phyloP scores from a whole-genome alignment of 164 flowering plant species.

The Tetrastigma voinierianum region DNA sequence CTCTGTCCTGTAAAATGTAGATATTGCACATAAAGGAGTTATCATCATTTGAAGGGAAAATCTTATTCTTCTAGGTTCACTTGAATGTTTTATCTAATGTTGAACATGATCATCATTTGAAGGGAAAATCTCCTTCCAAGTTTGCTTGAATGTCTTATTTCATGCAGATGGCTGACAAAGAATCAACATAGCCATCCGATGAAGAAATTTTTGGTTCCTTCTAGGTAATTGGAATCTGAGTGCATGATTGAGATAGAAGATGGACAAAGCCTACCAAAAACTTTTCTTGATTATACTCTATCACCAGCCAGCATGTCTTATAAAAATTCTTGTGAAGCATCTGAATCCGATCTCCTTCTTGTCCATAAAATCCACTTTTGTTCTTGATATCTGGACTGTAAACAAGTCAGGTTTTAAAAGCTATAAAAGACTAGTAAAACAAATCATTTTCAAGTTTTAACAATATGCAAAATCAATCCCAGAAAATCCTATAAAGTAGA shows the following conservation, averaged over 20 bases:
- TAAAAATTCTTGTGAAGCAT: conserved; percentile 48
- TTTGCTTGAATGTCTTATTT: too few relatives aligned
- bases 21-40: background rate
- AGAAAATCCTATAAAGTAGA: background rate
- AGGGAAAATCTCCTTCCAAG: too few relatives aligned
- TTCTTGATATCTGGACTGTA: conserved; percentile 91
- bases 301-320: conserved; percentile 74
- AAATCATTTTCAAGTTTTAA: conserved; percentile 2
- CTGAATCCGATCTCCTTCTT: conserved; percentile 46
- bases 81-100: too few relatives aligned
- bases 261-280: conserved; percentile 62
- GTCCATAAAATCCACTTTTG: conserved; percentile 63
- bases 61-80: too few relatives aligned
- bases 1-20: conserved; percentile 47
- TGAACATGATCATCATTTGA: too few relatives aligned
- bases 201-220: too few relatives aligned
- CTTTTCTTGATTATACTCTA: conserved; percentile 74
- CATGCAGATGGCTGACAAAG: too few relatives aligned
- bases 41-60: background rate
- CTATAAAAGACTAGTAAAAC: conserved; percentile 22
- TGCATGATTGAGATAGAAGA: conserved; percentile 3
- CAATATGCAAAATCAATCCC: background rate
- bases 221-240: background rate
- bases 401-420: conserved; percentile 68
- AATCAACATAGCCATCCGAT: too few relatives aligned